Conservation (phyloP, 2,329 filamentous ascomycete genomes). For the Coniochaeta ligniaria region DNA sequence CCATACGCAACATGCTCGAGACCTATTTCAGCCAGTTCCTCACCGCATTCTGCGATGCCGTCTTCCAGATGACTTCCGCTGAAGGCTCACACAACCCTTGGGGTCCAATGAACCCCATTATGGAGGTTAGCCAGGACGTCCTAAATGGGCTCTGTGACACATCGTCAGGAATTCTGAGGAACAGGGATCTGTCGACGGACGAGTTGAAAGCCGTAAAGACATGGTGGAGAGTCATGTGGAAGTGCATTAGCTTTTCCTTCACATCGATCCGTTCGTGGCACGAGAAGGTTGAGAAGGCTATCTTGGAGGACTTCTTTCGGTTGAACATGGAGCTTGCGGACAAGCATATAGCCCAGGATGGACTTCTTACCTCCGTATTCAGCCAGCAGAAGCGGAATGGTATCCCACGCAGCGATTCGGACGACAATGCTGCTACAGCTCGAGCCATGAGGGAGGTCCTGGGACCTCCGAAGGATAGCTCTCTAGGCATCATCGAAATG, state of each 20-base stretch:
- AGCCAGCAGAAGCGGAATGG: conserved; percentile 15
- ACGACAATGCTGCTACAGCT: conserved; percentile 5
- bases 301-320: conserved; percentile 89
- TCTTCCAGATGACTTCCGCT: conserved; percentile 31
- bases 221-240: conserved; percentile 85
- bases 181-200: conserved; percentile 46
- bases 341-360: conserved; percentile 75
- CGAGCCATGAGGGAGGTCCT: conserved; percentile 41
- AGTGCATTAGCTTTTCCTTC: conserved; percentile 73
- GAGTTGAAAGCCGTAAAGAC: conserved; percentile 61
- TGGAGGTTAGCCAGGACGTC: conserved; percentile 51
- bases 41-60: conserved; percentile 34
- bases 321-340: conserved; percentile 94
- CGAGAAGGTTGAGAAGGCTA: conserved; percentile 60
- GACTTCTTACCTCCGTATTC: conserved; percentile 69
- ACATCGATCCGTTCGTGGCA: conserved; percentile 81
- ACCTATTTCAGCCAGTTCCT: conserved; percentile 36
- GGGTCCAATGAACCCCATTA: conserved; percentile 48
- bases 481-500: conserved; percentile 77
- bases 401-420: conserved; percentile 1
- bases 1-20: conserved; percentile 38
- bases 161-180: conserved; percentile 46
- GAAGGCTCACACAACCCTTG: conserved; percentile 37
- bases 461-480: conserved; percentile 51
- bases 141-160: conserved; percentile 50